Evolutionary conservation across 768 basidiomycete genomes (phyloP).

Genomic region (Strobilomyces confusus): DNA sequence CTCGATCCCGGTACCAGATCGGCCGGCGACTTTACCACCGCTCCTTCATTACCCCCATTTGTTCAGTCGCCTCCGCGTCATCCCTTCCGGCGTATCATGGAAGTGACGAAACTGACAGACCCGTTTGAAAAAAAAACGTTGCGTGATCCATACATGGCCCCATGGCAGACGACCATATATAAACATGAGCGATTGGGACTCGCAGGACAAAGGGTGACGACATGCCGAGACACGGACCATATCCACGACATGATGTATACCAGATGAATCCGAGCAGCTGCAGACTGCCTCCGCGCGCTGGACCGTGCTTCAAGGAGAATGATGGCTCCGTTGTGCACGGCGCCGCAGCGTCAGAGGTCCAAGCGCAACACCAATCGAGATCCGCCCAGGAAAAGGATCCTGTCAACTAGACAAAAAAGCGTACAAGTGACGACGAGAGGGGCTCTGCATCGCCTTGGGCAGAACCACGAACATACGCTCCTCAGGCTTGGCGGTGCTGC

Average conservation of each 20-base stretch:
- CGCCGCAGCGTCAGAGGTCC: constrained; percentile 16
- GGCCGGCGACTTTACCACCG: constrained; percentile 5
- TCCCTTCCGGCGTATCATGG: not conserved
- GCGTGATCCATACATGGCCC: too few species aligned
- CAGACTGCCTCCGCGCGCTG: not conserved
- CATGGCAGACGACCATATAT: not conserved
- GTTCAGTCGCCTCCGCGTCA: not conserved
- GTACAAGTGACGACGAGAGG: not conserved
- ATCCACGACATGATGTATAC: not conserved
- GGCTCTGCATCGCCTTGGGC: not conserved
- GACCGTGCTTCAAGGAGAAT: not conserved
- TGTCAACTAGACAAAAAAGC: constrained; percentile 2
- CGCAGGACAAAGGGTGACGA: not conserved
- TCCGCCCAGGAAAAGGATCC: not conserved
- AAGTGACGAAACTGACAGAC: not conserved
- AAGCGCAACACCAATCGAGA: constrained; percentile 7
- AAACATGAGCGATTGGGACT: not conserved
- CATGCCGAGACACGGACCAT: constrained; percentile 2
- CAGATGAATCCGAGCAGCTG: not conserved
- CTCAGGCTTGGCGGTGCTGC: not conserved
- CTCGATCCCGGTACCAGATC: not conserved
- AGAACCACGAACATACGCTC: not conserved
- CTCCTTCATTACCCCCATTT: not conserved
- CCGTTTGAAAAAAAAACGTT: not conserved
- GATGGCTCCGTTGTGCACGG: constrained; percentile 7